A percentile compares a stretch with the other conserved stretches of the same genome.
Conservation (phyloP, 139 green algal species). For the Eudorina sp. region DNA sequence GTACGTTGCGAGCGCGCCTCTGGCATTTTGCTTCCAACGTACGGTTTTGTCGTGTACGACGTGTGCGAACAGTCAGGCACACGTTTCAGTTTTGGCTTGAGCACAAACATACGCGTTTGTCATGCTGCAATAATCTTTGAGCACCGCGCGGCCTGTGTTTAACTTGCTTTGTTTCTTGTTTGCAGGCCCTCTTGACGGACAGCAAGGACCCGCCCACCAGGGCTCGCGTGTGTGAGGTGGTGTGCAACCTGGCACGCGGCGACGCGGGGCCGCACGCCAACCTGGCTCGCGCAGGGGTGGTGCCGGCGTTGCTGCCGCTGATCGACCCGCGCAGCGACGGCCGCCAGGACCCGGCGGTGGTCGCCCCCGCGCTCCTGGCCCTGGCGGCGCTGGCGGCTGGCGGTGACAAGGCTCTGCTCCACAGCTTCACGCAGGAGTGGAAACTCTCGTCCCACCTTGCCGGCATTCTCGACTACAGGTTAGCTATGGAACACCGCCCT, state of each 20-base stretch:
- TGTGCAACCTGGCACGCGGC: slow-evolving; percentile 19
- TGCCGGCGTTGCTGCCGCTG: neutral
- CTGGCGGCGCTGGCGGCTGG: neutral
- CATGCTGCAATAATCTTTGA: no score
- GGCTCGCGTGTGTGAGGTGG: neutral
- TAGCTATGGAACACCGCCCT: no score
- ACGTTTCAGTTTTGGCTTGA: no score
- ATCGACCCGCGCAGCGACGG: neutral
- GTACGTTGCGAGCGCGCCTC: no score
- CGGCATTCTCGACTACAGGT: slow-evolving; percentile 31
- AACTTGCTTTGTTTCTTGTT: neutral
- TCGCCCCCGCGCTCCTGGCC: slow-evolving; percentile 8
- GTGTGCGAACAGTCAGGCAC: no score
- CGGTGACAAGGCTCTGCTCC: neutral
- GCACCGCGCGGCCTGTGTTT: no score
- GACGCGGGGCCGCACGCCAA: neutral
- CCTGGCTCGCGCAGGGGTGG: neutral
- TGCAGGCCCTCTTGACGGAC: neutral
- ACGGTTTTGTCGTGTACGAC: no score
- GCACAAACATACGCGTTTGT: no score
- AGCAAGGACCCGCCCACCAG: neutral
- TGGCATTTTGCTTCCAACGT: neutral
- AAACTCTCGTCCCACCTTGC: neutral
- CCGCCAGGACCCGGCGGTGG: neutral
- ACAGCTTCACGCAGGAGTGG: neutral